Evolutionary conservation across 352 stramenopile species (phyloP).

Genomic region (Globisporangium middletonii): DNA sequence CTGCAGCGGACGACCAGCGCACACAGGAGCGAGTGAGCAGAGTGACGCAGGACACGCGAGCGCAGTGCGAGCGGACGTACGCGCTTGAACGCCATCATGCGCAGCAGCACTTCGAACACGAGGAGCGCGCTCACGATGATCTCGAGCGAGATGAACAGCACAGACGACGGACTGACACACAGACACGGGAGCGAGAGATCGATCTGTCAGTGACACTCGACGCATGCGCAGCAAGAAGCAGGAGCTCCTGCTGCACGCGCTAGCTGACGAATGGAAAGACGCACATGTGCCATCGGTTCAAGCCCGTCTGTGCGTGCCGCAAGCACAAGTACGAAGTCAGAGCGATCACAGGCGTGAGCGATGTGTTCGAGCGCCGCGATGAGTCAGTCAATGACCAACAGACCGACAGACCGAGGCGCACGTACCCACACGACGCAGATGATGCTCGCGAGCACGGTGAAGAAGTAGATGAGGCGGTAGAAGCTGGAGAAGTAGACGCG

Average conservation of each 20-base stretch:
- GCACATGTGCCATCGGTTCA: constrained; percentile 75
- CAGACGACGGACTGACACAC: constrained; percentile 46
- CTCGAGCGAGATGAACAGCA: constrained; percentile 78
- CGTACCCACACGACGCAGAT: constrained; percentile 70
- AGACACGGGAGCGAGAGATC: not conserved
- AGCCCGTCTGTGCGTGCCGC: constrained; percentile 34
- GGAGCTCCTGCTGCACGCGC: not conserved
- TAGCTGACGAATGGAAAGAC: not conserved
- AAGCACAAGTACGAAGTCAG: constrained; percentile 2
- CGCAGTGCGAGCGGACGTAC: constrained; percentile 20
- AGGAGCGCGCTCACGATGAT: constrained; percentile 68
- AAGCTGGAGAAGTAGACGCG: constrained; percentile 81
- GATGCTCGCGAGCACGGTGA: constrained; percentile 68
- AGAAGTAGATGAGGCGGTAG: constrained; percentile 73
- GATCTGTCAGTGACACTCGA: not conserved
- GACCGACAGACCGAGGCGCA: not conserved
- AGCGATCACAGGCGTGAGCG: constrained; percentile 1
- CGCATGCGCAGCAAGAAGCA: not conserved
- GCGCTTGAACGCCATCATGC: constrained; percentile 74
- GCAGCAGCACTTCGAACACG: constrained; percentile 73
- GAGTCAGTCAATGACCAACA: no score
- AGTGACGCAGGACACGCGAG: not conserved
- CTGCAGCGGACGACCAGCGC: constrained; percentile 14
- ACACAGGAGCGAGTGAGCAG: not conserved
- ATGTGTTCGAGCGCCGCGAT: not conserved